These are phyloP conservation scores for Mentha longifolia DNA, from an alignment of 257 asterid species.

Conservation along the genomic window DNA sequence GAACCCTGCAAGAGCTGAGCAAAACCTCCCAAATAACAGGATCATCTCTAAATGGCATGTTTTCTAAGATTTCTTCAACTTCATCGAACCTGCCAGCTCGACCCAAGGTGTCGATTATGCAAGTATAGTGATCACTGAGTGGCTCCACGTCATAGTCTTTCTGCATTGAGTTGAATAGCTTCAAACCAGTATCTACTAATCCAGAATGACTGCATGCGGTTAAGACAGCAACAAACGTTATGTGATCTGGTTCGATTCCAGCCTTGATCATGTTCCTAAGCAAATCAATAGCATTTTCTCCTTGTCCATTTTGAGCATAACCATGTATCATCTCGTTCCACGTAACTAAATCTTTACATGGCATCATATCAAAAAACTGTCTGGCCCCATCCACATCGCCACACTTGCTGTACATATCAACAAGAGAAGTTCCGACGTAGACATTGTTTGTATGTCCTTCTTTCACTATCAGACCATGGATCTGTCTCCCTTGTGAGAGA, in stretches of 20 bases:
- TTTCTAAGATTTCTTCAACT: conserved; percentile 55
- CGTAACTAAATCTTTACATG: conserved; percentile 45
- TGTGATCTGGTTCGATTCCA: conserved; percentile 49
- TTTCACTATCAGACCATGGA: conserved; percentile 54
- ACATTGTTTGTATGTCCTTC: conserved; percentile 54
- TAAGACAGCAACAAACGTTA: conserved; percentile 64
- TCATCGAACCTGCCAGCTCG: conserved; percentile 71
- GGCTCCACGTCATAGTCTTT: conserved; percentile 53
- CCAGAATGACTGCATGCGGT: conserved; percentile 83
- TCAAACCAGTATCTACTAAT: conserved; percentile 57
- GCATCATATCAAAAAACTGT: conserved; percentile 52
- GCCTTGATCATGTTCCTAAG: conserved; percentile 48
- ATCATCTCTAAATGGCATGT: conserved; percentile 62
- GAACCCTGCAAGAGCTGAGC: conserved; percentile 72
- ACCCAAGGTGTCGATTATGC: conserved; percentile 68
- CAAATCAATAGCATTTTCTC: conserved; percentile 58
- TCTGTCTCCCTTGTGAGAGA: conserved; percentile 61
- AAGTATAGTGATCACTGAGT: conserved; percentile 65
- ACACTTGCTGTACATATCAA: conserved; percentile 69
- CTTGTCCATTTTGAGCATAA: conserved; percentile 63
- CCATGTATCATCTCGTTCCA: conserved; percentile 82
- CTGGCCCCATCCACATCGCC: conserved; percentile 54
- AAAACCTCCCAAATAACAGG: conserved; percentile 67
- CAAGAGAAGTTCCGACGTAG: conserved; percentile 60
- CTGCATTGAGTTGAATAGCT: conserved; percentile 56